Conservation (phyloP, 2,329 filamentous ascomycete genomes). For the Fusarium globosum region DNA sequence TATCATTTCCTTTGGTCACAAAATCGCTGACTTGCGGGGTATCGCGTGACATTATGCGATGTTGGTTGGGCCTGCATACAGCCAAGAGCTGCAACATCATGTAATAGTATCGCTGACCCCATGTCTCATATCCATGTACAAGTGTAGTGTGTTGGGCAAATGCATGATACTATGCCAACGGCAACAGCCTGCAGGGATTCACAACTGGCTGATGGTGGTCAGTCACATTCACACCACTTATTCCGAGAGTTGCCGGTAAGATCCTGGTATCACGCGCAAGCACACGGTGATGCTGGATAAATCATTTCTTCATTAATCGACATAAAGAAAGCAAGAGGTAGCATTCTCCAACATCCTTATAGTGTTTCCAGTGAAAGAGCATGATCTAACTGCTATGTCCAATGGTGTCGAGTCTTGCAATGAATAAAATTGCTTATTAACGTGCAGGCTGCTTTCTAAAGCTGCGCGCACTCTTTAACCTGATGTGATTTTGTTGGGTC, state of each 20-base stretch:
- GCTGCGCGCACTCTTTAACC: neutral
- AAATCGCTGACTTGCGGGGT: constrained; percentile 34
- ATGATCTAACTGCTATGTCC: constrained; percentile 16
- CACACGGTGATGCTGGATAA: neutral
- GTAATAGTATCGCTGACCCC: constrained; percentile 39
- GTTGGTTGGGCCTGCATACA: constrained; percentile 12
- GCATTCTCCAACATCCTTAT: neutral
- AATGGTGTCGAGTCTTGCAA: constrained; percentile 51
- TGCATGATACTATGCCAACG: constrained; percentile 14
- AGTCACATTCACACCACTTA: neutral
- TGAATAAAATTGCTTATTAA: constrained; percentile 29
- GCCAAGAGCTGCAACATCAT: constrained; percentile 45
- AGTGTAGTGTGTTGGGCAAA: constrained; percentile 2
- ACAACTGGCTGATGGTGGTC: neutral
- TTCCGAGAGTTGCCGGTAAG: constrained; percentile 1
- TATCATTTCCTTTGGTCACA: constrained; percentile 15
- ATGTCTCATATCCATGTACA: constrained; percentile 31
- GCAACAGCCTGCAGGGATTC: neutral
- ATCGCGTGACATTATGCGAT: constrained; percentile 37
- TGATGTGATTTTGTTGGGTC: neutral
- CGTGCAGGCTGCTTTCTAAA: constrained; percentile 23
- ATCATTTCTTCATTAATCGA: constrained; percentile 36
- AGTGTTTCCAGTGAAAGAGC: constrained; percentile 13
- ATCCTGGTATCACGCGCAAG: neutral
- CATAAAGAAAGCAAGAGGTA: constrained; percentile 8